Evolutionary conservation across 2,329 filamentous ascomycete species (phyloP).

Genomic region (Stagonosporopsis vannaccii): DNA sequence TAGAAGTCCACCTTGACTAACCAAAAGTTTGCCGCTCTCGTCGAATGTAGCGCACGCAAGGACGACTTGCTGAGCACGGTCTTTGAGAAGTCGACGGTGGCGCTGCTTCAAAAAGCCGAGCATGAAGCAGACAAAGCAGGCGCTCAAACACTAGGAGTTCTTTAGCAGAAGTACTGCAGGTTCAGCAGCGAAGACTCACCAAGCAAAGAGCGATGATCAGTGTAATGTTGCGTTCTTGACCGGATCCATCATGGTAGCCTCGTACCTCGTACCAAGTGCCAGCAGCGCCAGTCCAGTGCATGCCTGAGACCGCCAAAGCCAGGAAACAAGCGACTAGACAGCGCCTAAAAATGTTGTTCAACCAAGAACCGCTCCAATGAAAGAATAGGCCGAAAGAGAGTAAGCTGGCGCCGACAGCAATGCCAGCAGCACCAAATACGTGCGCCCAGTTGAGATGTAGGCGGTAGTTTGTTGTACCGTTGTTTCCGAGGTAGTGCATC

Average conservation of each 20-base stretch:
- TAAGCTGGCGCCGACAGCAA: slow-evolving; percentile 75
- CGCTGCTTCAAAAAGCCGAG: slow-evolving; percentile 48
- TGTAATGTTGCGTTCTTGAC: slow-evolving; percentile 64
- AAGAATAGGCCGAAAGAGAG: slow-evolving; percentile 79
- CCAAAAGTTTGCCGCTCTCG: slow-evolving; percentile 69
- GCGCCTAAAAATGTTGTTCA: slow-evolving; percentile 79
- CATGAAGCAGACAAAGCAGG: slow-evolving; percentile 48
- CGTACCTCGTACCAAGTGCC: slow-evolving; percentile 72
- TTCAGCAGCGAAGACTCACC: slow-evolving; percentile 60
- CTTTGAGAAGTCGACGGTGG: slow-evolving; percentile 49
- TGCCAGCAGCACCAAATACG: slow-evolving; percentile 72
- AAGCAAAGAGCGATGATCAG: slow-evolving; percentile 74
- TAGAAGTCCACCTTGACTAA: slow-evolving; percentile 72
- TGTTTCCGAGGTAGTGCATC: slow-evolving; percentile 90
- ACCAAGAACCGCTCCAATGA: slow-evolving; percentile 77
- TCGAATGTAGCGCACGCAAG: slow-evolving; percentile 72
- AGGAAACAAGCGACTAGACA: slow-evolving; percentile 71
- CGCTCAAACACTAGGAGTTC: slow-evolving; percentile 55
- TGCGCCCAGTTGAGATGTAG: slow-evolving; percentile 67
- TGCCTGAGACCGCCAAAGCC: slow-evolving; percentile 78
- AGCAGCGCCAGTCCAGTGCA: slow-evolving; percentile 83
- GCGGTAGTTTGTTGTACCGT: slow-evolving; percentile 78
- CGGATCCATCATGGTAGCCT: slow-evolving; percentile 53
- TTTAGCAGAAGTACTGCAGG: slow-evolving; percentile 72
- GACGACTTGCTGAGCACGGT: slow-evolving; percentile 62